A percentile compares a stretch with the other conserved stretches of the same genome.
Evolutionary conservation across 192 early-diverging fungal species (phyloP).

Genomic region (Spizellomyces punctatus): DNA sequence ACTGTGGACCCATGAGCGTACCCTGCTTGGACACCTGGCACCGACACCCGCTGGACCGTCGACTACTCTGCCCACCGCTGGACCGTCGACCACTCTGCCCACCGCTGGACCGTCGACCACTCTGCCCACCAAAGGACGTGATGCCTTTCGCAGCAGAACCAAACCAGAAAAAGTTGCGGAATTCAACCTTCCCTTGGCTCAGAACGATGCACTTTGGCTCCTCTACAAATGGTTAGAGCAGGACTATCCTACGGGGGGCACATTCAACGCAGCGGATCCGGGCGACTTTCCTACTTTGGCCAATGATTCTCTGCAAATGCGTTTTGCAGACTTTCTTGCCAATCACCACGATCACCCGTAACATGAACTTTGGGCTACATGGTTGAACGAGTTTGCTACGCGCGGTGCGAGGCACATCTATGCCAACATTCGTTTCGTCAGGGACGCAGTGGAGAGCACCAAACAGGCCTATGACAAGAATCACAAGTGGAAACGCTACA

Average conservation of each 20-base stretch:
- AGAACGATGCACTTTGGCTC: slow-evolving; percentile 8
- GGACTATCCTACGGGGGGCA: slow-evolving; percentile 12
- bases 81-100: background rate
- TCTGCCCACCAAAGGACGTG: slow-evolving; percentile 3
- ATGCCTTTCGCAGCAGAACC: background rate
- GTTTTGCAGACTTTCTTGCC: background rate
- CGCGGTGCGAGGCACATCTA: background rate
- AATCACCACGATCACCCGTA: background rate
- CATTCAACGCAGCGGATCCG: background rate
- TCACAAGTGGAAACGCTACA: no score
- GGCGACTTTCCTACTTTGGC: background rate
- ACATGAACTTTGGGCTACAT: background rate
- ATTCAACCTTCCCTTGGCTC: background rate
- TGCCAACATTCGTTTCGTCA: slow-evolving; percentile 3
- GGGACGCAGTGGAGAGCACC: background rate
- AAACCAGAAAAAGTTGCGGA: background rate
- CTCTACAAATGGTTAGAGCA: slow-evolving; percentile 13
- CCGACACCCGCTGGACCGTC: background rate
- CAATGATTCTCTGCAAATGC: background rate
- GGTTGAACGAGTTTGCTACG: background rate
- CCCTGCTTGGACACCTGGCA: background rate
- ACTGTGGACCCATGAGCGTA: background rate
- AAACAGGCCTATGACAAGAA: background rate
- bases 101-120: background rate
- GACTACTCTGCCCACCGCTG: background rate